phyloP scores from a whole-genome alignment of 2,329 filamentous ascomycete species.

The Verticillium klebahnii region DNA sequence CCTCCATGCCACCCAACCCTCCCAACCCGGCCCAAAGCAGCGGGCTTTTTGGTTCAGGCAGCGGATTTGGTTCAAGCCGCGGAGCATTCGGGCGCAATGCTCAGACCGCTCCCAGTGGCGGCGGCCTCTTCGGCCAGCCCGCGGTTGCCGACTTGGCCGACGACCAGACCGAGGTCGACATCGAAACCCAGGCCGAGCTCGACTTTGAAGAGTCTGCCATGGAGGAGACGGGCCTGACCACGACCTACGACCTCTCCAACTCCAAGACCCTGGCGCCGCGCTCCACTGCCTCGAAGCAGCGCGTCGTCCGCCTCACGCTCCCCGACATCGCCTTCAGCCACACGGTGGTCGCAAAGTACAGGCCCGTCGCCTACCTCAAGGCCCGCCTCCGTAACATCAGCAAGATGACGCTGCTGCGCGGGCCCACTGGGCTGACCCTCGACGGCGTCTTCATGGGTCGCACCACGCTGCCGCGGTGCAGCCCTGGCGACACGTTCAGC shows the following conservation, averaged over 20 bases:
- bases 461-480: slow-evolving; percentile 49
- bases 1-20: no score
- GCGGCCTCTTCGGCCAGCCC: neutral
- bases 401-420: slow-evolving; percentile 50
- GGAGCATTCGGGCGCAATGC: neutral
- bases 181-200: slow-evolving; percentile 22
- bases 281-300: slow-evolving; percentile 49
- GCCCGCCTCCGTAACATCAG: slow-evolving; percentile 52
- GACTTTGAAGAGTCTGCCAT: slow-evolving; percentile 48
- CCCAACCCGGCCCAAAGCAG: neutral
- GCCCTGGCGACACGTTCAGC: slow-evolving; percentile 46
- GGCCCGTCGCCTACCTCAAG: slow-evolving; percentile 54
- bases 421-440: slow-evolving; percentile 54
- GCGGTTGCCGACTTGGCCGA: neutral
- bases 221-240: slow-evolving; percentile 56
- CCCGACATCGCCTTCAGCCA: slow-evolving; percentile 48
- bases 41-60: neutral
- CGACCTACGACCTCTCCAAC: slow-evolving; percentile 56
- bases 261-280: slow-evolving; percentile 51
- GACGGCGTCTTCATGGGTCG: slow-evolving; percentile 60
- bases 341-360: slow-evolving; percentile 57
- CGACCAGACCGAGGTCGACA: neutral
- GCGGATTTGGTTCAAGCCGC: neutral
- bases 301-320: slow-evolving; percentile 51
- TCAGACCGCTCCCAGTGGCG: neutral